phyloP scores from a whole-genome alignment of 2,329 filamentous ascomycete species.

The Colletotrichum neosansevieriae region DNA sequence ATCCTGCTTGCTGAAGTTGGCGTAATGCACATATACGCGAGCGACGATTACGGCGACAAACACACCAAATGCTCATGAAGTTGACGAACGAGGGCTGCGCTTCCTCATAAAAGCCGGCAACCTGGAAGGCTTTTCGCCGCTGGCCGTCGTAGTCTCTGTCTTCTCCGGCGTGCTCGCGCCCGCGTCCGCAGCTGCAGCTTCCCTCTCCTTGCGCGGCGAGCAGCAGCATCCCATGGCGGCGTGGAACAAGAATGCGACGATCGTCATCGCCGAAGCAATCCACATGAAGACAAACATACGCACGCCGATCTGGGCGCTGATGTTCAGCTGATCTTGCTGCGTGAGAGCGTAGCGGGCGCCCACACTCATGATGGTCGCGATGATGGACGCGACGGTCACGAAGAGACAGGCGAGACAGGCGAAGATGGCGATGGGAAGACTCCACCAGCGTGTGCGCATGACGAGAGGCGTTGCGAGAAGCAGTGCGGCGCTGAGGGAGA shows the following conservation, averaged over 20 bases:
- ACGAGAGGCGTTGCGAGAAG: slow-evolving; percentile 74
- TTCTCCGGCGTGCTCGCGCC: slow-evolving; percentile 30
- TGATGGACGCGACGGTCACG: slow-evolving; percentile 75
- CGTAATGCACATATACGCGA: no score
- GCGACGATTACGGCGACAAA: no score
- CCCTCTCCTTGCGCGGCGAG: slow-evolving; percentile 35
- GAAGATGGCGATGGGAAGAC: slow-evolving; percentile 75
- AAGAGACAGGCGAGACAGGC: slow-evolving; percentile 76
- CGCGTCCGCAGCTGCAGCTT: slow-evolving; percentile 6
- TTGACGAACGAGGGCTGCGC: slow-evolving; percentile 38
- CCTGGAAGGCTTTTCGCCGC: slow-evolving; percentile 33
- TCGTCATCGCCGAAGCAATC: slow-evolving; percentile 76
- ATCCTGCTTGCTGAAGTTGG: no score
- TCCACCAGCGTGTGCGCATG: slow-evolving; percentile 67
- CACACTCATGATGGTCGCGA: slow-evolving; percentile 86
- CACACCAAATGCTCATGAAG: slow-evolving; percentile 7
- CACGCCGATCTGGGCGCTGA: slow-evolving; percentile 75
- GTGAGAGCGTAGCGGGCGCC: slow-evolving; percentile 84
- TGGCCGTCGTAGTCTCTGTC: slow-evolving; percentile 26
- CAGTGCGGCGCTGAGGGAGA: slow-evolving; percentile 77
- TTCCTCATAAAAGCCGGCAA: slow-evolving; percentile 38
- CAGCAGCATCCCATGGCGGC: slow-evolving; percentile 84
- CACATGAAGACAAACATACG: slow-evolving; percentile 93
- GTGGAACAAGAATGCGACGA: slow-evolving; percentile 80
- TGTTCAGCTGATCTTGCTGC: slow-evolving; percentile 79